phyloP scores from a whole-genome alignment of 306 rosid genomes.

The Heteromeles arbutifolia region DNA sequence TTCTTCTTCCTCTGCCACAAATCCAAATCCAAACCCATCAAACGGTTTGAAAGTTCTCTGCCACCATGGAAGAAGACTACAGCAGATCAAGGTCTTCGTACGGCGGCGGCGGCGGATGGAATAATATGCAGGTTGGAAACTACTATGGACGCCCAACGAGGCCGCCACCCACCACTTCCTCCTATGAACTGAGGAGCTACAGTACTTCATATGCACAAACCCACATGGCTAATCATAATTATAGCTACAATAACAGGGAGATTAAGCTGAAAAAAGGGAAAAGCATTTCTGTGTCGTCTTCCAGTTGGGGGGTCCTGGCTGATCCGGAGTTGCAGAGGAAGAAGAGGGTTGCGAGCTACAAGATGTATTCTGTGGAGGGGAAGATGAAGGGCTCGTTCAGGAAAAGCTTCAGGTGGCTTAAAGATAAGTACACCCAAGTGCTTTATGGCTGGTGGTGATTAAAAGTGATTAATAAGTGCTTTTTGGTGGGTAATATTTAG shows the following conservation, averaged over 20 bases:
- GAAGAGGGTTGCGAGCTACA: slow-evolving; percentile 82
- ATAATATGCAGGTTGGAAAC: slow-evolving; percentile 54
- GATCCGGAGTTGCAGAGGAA: slow-evolving; percentile 91
- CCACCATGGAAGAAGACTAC: slow-evolving; percentile 52
- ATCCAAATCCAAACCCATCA: background rate
- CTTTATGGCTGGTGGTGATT: slow-evolving; percentile 64
- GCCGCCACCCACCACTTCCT: slow-evolving; percentile 12
- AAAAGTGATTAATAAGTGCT: background rate
- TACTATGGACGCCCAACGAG: slow-evolving; percentile 48
- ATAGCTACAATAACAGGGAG: slow-evolving; percentile 24
- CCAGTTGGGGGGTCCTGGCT: slow-evolving; percentile 35
- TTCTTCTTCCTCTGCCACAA: background rate
- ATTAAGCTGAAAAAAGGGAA: slow-evolving; percentile 65
- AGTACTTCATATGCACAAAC: slow-evolving; percentile 48
- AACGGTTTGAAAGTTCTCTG: background rate
- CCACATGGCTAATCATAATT: slow-evolving; percentile 26
- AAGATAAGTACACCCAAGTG: slow-evolving; percentile 61
- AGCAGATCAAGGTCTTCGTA: slow-evolving; percentile 41
- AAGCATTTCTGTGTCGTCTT: slow-evolving; percentile 36
- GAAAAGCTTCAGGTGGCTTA: slow-evolving; percentile 89
- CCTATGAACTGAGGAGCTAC: slow-evolving; percentile 47
- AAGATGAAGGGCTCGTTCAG: slow-evolving; percentile 78
- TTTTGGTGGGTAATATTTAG: background rate
- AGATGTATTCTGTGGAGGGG: slow-evolving; percentile 84
- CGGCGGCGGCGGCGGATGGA: slow-evolving; percentile 44